Evolutionary conservation across 2,329 filamentous ascomycete genomes (phyloP).

Genomic region (Talaromyces sp.): DNA sequence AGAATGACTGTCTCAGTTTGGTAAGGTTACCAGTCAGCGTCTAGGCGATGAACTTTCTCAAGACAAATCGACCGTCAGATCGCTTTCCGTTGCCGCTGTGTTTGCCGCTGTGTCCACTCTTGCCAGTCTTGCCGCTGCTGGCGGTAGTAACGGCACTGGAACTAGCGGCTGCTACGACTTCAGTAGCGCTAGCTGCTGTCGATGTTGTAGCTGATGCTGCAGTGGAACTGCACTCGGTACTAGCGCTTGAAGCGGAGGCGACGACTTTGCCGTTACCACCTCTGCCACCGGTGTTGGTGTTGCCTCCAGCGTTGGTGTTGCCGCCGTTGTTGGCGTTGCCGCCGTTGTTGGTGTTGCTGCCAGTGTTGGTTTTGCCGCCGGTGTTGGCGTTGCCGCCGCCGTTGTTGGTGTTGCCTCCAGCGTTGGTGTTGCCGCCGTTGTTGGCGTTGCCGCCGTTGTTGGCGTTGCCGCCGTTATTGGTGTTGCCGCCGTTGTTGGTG

Average conservation of each 20-base stretch:
- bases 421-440: conserved; percentile 3
- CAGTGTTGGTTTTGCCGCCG: conserved; percentile 8
- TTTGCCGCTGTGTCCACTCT: conserved; percentile 14
- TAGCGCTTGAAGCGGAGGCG: background rate
- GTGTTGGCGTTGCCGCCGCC: conserved; percentile 11
- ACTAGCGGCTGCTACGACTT: conserved; percentile 8
- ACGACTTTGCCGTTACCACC: conserved; percentile 1
- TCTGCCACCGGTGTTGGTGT: background rate
- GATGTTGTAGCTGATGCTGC: background rate
- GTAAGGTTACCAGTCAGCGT: background rate
- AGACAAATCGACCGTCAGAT: conserved; percentile 10
- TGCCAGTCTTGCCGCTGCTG: conserved; percentile 10
- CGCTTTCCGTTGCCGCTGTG: conserved; percentile 15
- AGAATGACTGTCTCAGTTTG: background rate
- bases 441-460: background rate
- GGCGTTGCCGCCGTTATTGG: background rate
- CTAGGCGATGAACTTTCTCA: conserved; percentile 12
- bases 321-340: conserved; percentile 8
- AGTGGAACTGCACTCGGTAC: background rate
- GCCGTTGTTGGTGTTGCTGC: background rate
- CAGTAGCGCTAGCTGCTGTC: conserved; percentile 11
- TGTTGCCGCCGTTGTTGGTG: conserved; percentile 5
- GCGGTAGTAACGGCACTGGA: background rate
- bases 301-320: conserved; percentile 14
- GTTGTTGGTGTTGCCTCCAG: background rate